Conservation (phyloP, 2,329 filamentous ascomycete genomes). For the Ophiostoma ips region DNA sequence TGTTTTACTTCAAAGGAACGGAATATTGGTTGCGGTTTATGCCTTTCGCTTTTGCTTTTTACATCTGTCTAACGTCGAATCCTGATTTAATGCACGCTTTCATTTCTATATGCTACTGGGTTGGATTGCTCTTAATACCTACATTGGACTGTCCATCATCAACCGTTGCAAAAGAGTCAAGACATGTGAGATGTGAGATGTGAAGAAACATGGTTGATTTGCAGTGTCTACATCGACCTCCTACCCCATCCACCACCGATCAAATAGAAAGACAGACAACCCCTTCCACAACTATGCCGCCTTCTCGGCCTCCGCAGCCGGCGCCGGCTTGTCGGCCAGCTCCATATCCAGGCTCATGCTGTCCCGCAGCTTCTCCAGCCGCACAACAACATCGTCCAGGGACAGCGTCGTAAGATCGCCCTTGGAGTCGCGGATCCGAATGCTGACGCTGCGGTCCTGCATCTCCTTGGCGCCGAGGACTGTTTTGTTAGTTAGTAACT, state of each 20-base stretch:
- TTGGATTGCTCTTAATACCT: not conserved
- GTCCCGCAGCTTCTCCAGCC: slow-evolving; percentile 10
- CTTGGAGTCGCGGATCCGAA: slow-evolving; percentile 16
- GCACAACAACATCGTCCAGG: slow-evolving; percentile 11
- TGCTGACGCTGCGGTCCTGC: slow-evolving; percentile 16
- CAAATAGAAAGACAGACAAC: not conserved
- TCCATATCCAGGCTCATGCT: slow-evolving; percentile 10
- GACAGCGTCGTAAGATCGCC: slow-evolving; percentile 13
- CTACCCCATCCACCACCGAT: not conserved
- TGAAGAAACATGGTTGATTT: too few species aligned
- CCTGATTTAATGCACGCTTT: not conserved
- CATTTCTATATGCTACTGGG: not conserved
- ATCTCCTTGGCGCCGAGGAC: slow-evolving; percentile 16
- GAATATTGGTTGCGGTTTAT: not conserved
- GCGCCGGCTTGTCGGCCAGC: slow-evolving; percentile 6
- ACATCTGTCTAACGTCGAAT: not conserved
- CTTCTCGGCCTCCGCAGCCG: not conserved
- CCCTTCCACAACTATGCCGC: not conserved
- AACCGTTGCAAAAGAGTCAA: too few species aligned
- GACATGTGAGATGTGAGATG: too few species aligned
- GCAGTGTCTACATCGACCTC: not conserved
- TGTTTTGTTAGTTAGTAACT: slow-evolving; percentile 3
- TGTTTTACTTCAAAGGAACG: not conserved
- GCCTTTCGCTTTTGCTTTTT: not conserved
- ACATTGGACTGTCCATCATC: not conserved